Evolutionary conservation across 768 basidiomycete genomes (phyloP), one percentile per base, ranked within the genome.

Genomic region (Symmetrospora coprosmae): DNA sequence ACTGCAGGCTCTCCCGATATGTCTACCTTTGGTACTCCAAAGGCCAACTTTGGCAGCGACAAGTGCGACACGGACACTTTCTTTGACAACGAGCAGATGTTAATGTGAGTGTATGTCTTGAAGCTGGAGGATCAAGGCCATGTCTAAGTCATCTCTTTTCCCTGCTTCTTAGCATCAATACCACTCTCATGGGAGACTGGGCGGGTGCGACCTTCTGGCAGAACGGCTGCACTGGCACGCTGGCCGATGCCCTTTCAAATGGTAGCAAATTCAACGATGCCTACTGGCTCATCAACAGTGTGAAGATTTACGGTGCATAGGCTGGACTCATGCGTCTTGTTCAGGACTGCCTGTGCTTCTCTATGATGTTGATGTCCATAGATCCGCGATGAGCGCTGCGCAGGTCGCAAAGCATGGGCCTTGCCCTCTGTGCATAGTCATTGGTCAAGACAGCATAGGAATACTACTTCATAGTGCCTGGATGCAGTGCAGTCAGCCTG

Each of bases 21-120:
- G 33, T 65, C 66, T n/a, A 66, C 59, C 33, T 78, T 77, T 76
- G 75, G 75, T 35, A 63, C 68, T 27, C 75, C 78, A n/a, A 70
- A 69, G 60, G 76, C 76, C 49, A 66, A 69, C 64, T 76, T 75
- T 67, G 69, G 72, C 33, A 72, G 68, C 56, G 64, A 69, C 34
- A 65, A 61, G 28, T 78, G 77, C 72, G 67, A 73, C 50, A 72
- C 73, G 53, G 51, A 64, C 43, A 61, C 61, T 16, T 72, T 70
- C 70, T 77, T 78, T 71, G 62, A 66, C 53, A 30, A 52, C 28
- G 40, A 65, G 37, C 59, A 60, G 5, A 46, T 62, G 49, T 33
- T 49, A 25, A 40, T 41, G 55, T 58, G 31, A 2, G 51, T 49
- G 30, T n/a, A 38, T 16, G 21, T 38, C 13, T 40, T 40, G 9